Conservation (phyloP, 2,329 filamentous ascomycete species). For the Meredithiella fracta region DNA sequence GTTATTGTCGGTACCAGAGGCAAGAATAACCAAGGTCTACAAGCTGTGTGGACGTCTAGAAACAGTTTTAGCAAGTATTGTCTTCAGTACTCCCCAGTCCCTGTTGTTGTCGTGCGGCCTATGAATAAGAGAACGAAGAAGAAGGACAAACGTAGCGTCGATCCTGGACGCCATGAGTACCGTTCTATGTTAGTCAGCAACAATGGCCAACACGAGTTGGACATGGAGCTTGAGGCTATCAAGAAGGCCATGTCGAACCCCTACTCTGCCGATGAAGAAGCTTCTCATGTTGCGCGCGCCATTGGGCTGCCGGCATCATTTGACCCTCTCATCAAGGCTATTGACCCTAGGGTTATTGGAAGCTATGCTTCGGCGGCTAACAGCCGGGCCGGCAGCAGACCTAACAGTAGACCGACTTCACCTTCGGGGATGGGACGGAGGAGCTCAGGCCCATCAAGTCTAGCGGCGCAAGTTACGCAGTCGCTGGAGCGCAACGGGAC, state of each 20-base stretch:
- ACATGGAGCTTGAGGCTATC: conserved; percentile 34
- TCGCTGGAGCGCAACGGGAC: neutral
- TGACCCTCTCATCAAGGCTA: conserved; percentile 46
- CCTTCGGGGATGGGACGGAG: conserved; percentile 4
- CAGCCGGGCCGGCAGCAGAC: conserved; percentile 8
- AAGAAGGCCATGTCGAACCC: conserved; percentile 37
- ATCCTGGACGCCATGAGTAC: conserved; percentile 61
- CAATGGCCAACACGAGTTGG: conserved; percentile 39
- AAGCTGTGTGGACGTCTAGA: conserved; percentile 58
- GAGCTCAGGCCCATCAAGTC: neutral
- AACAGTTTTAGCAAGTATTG: conserved; percentile 92
- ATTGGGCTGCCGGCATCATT: conserved; percentile 45
- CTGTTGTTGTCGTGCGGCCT: conserved; percentile 80
- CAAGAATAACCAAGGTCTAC: conserved; percentile 67
- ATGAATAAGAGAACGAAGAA: conserved; percentile 79
- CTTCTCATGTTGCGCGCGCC: conserved; percentile 46
- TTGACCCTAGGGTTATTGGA: conserved; percentile 22
- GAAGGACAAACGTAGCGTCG: conserved; percentile 66
- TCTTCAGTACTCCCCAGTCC: conserved; percentile 80
- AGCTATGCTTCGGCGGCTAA: conserved; percentile 14
- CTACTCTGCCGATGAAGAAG: conserved; percentile 44
- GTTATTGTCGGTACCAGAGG: conserved; percentile 81
- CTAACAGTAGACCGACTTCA: conserved; percentile 7
- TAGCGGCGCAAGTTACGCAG: neutral
- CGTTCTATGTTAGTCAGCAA: conserved; percentile 56